Evolutionary conservation across 345 rosid species (phyloP), one percentile per base, ranked within the genome.

Genomic region (Rhodomyrtus tomentosa): DNA sequence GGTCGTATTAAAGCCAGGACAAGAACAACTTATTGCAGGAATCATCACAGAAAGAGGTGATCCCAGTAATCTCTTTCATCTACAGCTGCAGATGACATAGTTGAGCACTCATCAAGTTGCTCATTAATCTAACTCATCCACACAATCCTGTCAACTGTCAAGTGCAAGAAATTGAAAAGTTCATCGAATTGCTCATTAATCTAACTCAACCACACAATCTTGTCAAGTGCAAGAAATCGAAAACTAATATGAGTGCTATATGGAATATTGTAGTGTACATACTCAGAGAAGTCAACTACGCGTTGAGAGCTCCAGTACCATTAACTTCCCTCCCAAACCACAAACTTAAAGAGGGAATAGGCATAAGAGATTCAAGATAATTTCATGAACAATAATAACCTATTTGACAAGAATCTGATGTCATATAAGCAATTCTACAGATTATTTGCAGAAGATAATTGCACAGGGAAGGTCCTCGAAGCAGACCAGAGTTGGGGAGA

Each of bases 21-120:
- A 93, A 42, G 87, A 91, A 81, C 93, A 88, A 72, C 84, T 87
- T 40, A 90, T 95, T 55, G 98, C 98, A 54, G 99, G 98, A 85
- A 96, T 96, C 87, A 86, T 95, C 83, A 96, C 98, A 72, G 98
- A 95, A 89, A 94, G 98, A 92, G 98, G 98, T 95, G 88, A 83
- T 16, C 54, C 21, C 50, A 27, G n/a, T 62, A 16, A 58, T 12
- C 24, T 80, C 54, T 80, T 80, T 48, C 54, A 49, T 80, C 22
- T 27, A 79, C 48, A 21, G 36, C 82, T n/a, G 36, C 29, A 24
- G 12, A 36, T 50, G 45, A 51, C 29, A 84, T 68, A 36, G 76
- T 68, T 68, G 76, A 68, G 76, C 76, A 68, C 76, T 68, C 76
- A 36, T 68, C 76, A 68, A 68, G 16, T 68, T 68, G 76, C 76